Evolutionary conservation across 2,329 filamentous ascomycete genomes (phyloP).

Genomic region (Phyllosticta paracitricarpa): DNA sequence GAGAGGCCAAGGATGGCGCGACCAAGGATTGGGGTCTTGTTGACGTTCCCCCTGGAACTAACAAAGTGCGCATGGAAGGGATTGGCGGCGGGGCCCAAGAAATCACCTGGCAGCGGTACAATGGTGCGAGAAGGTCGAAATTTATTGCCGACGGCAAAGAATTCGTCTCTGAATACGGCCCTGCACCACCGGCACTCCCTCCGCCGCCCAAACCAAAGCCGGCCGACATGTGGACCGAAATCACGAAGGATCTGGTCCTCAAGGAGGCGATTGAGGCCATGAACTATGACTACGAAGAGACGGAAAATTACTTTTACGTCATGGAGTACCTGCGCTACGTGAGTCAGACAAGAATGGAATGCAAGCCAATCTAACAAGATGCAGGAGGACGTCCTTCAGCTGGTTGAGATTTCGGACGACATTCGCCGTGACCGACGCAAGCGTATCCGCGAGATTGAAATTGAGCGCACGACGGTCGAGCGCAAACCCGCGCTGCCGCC

Average conservation of each 20-base stretch:
- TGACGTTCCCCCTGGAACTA: constrained; percentile 74
- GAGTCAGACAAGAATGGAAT: constrained; percentile 33
- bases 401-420: constrained; percentile 73
- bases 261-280: constrained; percentile 76
- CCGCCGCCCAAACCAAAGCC: constrained; percentile 25
- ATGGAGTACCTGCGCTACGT: constrained; percentile 85
- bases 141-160: constrained; percentile 59
- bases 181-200: constrained; percentile 1
- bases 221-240: constrained; percentile 79
- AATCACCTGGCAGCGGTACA: constrained; percentile 69
- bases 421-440: constrained; percentile 59
- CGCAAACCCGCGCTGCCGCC: constrained; percentile 14
- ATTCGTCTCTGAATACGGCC: constrained; percentile 34
- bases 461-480: constrained; percentile 47
- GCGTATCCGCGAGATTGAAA: constrained; percentile 51
- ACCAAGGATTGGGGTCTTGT: constrained; percentile 73
- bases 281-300: constrained; percentile 87
- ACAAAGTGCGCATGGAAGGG: constrained; percentile 73
- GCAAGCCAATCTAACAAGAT: no score
- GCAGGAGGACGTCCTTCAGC: constrained; percentile 76
- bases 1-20: constrained; percentile 64
- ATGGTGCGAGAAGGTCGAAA: constrained; percentile 62
- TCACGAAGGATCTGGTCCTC: constrained; percentile 83
- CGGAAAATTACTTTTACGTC: constrained; percentile 80
- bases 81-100: constrained; percentile 65